Evolutionary conservation across 495 filamentous ascomycete genomes (phyloP).

Genomic region (Aspergillus egyptiacus): DNA sequence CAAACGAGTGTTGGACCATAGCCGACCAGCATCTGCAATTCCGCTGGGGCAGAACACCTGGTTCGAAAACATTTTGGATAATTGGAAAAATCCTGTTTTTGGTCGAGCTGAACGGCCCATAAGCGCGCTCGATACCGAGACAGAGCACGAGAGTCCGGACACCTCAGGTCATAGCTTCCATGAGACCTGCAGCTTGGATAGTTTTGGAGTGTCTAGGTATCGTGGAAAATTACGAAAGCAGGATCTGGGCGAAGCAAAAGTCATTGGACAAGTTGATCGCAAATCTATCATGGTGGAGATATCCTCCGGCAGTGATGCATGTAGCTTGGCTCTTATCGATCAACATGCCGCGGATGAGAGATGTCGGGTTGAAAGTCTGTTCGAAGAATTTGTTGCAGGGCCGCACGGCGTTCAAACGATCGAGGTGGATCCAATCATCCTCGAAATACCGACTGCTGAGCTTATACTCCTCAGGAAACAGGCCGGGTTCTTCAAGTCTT

Average conservation of each 20-base stretch:
- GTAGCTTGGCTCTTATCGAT: conserved; percentile 70
- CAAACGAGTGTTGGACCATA: neutral
- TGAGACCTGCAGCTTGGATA: conserved; percentile 13
- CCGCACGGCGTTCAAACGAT: conserved; percentile 22
- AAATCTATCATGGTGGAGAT: conserved; percentile 82
- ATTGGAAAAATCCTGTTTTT: conserved; percentile 63
- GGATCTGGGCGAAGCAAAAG: conserved; percentile 52
- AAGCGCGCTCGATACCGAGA: conserved; percentile 3
- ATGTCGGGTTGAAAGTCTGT: conserved; percentile 68
- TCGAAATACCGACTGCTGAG: conserved; percentile 58
- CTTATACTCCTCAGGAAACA: conserved; percentile 48
- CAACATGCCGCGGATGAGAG: conserved; percentile 95
- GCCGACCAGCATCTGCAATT: conserved; percentile 17
- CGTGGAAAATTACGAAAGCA: conserved; percentile 59
- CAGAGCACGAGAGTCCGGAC: neutral
- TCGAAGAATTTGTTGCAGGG: conserved; percentile 39
- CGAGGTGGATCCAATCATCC: conserved; percentile 49
- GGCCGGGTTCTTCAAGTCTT: conserved; percentile 51
- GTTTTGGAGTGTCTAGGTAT: conserved; percentile 25
- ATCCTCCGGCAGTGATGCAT: neutral
- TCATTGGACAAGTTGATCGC: conserved; percentile 78
- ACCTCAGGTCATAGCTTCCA: conserved; percentile 1
- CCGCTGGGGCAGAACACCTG: conserved; percentile 21
- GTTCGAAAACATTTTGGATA: conserved; percentile 32
- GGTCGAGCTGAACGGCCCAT: conserved; percentile 47